phyloP scores from a whole-genome alignment of 169 alveolate genomes.

The Hepatocystis sp. region DNA sequence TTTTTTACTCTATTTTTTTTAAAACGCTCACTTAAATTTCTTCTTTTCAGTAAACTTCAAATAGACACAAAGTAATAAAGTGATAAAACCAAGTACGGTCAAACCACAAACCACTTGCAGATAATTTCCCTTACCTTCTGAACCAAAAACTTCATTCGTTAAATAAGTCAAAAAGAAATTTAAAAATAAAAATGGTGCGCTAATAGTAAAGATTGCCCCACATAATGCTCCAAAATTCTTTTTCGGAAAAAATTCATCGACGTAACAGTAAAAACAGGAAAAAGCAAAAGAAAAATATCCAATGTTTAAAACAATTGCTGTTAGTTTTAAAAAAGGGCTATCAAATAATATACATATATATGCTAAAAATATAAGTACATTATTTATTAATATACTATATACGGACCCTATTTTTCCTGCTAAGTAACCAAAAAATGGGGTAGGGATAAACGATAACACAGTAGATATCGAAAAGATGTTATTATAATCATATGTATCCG shows the following conservation, averaged over 20 bases:
- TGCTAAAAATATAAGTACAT: constrained; percentile 22
- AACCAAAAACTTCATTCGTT: constrained; percentile 33
- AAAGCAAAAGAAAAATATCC: constrained; percentile 31
- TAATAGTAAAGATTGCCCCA: constrained; percentile 64
- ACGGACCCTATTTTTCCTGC: constrained; percentile 58
- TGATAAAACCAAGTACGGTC: constrained; percentile 40
- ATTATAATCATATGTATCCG: constrained; percentile 18
- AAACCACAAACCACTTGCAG: constrained; percentile 37
- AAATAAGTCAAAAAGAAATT: constrained; percentile 58
- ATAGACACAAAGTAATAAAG: constrained; percentile 19
- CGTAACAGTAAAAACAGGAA: constrained; percentile 54
- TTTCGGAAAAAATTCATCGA: constrained; percentile 55
- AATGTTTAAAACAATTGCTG: not conserved
- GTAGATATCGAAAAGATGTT: constrained; percentile 60
- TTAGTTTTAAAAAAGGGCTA: not conserved
- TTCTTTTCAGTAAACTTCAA: too few relatives aligned
- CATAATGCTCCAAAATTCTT: constrained; percentile 70
- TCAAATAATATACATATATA: constrained; percentile 41
- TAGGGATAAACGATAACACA: constrained; percentile 48
- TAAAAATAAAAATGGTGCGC: constrained; percentile 30
- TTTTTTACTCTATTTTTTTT: too few relatives aligned
- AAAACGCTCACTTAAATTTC: too few relatives aligned
- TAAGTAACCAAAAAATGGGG: constrained; percentile 69
- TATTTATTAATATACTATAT: constrained; percentile 39
- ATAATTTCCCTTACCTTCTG: constrained; percentile 21